Conservation (phyloP, 164 flowering plant genomes). For the Vitis rotundifolia region DNA sequence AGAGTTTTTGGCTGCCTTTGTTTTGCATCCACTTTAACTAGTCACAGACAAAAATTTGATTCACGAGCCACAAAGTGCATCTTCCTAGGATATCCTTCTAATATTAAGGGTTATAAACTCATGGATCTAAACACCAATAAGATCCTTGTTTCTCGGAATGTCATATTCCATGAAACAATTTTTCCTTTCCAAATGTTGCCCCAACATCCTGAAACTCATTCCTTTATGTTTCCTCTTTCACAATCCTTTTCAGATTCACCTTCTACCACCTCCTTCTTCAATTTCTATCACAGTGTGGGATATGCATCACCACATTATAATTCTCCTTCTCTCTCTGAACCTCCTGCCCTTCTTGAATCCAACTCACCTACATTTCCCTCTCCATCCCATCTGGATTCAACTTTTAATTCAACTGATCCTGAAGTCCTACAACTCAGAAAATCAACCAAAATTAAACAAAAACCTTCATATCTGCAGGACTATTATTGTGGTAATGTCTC, state of each 20-base stretch:
- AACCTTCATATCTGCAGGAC: neutral
- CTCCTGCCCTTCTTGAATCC: too few species aligned
- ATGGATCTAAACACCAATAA: neutral
- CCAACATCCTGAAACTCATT: too few species aligned
- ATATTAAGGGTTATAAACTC: conserved; percentile 1
- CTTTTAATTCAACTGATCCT: too few species aligned
- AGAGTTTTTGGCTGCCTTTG: conserved; percentile 7
- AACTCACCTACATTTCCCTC: too few species aligned
- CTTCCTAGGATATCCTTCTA: neutral
- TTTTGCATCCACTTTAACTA: neutral
- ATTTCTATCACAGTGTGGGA: too few species aligned
- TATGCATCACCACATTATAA: too few species aligned
- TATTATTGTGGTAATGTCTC: neutral
- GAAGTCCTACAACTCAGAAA: too few species aligned
- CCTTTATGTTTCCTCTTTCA: too few species aligned
- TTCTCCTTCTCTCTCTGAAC: too few species aligned
- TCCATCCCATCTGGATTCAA: too few species aligned
- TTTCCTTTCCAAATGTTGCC: neutral
- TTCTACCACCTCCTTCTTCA: too few species aligned
- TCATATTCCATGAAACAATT: neutral
- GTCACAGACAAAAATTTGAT: neutral
- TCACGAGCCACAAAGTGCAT: neutral
- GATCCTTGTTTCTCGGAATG: neutral
- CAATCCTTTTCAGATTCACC: too few species aligned
- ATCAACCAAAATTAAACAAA: neutral